Evolutionary conservation across 345 rosid species (phyloP).

Genomic region (Ceriops tagal): DNA sequence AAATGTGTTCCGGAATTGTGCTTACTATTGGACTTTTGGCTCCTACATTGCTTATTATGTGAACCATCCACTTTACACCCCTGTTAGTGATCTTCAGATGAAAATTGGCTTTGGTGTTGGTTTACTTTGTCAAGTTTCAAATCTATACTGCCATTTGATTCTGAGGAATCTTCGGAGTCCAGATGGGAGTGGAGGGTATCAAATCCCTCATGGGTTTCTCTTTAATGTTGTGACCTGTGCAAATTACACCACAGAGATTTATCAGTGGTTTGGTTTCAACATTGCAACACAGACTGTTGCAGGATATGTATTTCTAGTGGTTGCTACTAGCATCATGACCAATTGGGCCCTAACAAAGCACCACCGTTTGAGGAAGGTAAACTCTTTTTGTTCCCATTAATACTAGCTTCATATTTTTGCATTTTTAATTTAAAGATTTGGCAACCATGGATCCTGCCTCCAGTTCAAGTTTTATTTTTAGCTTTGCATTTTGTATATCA

Average conservation of each 20-base stretch:
- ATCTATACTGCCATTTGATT: constrained; percentile 84
- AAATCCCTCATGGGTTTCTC: constrained; percentile 87
- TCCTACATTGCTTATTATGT: constrained; percentile 79
- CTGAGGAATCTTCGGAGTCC: constrained; percentile 75
- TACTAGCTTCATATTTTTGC: neutral
- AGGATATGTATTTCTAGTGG: constrained; percentile 78
- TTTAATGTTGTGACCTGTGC: constrained; percentile 97
- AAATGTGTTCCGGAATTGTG: constrained; percentile 90
- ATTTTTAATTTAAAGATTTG: too few relatives aligned
- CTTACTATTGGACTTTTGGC: constrained; percentile 94
- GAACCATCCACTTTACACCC: constrained; percentile 91
- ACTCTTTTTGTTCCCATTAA: neutral
- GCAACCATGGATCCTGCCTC: too few relatives aligned
- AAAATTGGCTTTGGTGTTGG: constrained; percentile 91
- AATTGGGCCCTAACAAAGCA: constrained; percentile 99
- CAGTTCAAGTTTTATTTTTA: too few relatives aligned
- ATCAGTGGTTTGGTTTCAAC: constrained; percentile 97
- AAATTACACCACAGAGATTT: constrained; percentile 94
- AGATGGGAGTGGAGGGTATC: constrained; percentile 74
- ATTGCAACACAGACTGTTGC: constrained; percentile 89
- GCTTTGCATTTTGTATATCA: too few relatives aligned
- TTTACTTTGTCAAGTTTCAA: constrained; percentile 67
- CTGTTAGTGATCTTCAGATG: constrained; percentile 86
- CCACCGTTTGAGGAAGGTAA: constrained; percentile 83
- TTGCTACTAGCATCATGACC: constrained; percentile 86